These are phyloP conservation scores for Dactylellina sp. DNA, from an alignment of 2,329 filamentous ascomycete species.

Conservation along the genomic window DNA sequence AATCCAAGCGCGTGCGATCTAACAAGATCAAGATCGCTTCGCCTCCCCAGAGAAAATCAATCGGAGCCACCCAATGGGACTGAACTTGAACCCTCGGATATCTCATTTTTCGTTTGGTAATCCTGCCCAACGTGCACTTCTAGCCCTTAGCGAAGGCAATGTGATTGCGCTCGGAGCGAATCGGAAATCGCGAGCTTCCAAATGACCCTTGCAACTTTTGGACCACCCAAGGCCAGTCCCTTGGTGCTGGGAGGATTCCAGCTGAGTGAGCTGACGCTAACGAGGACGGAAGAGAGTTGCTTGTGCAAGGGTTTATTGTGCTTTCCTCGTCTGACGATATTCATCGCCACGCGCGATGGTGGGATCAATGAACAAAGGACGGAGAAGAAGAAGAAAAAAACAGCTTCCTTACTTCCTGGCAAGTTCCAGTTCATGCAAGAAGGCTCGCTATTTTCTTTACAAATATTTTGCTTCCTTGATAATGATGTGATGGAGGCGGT, in stretches of 20 bases:
- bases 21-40: not conserved
- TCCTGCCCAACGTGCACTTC: not conserved
- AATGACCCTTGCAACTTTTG: conserved; percentile 40
- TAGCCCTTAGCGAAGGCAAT: conserved; percentile 21
- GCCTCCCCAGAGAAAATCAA: not conserved
- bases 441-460: no score
- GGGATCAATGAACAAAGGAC: not conserved
- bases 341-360: conserved; percentile 1
- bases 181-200: conserved; percentile 48
- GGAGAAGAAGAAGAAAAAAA: not conserved
- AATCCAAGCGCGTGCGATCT: not conserved
- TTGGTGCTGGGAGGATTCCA: conserved; percentile 28
- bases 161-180: conserved; percentile 29
- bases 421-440: no score
- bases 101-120: conserved; percentile 27
- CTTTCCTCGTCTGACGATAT: not conserved
- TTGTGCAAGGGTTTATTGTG: no score
- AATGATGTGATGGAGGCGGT: conserved; percentile 1
- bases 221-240: conserved; percentile 11
- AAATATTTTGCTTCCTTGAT: no score
- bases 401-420: no score
- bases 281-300: conserved; percentile 1
- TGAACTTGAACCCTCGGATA: conserved; percentile 31
- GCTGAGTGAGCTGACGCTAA: conserved; percentile 32
- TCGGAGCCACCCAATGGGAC: conserved; percentile 41